Percentiles rank a stretch among this genome's conserved stretches.
Evolutionary conservation across 805 yeast species (phyloP).

Genomic region (Isabelozyma gotoi): DNA sequence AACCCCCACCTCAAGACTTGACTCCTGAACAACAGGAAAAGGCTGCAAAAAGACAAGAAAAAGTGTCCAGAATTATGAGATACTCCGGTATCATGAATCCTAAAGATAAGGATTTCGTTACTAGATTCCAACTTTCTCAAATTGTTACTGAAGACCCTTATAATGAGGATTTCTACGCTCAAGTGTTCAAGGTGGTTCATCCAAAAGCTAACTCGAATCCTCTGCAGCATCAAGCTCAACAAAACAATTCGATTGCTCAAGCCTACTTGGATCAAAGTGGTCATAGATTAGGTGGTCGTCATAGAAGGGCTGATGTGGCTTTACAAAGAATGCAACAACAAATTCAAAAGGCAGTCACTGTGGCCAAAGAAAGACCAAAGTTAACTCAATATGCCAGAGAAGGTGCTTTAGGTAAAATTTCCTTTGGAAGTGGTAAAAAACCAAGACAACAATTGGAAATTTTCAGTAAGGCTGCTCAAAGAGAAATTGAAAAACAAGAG

Average conservation of each 20-base stretch:
- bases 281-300: slow-evolving; percentile 83
- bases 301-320: slow-evolving; percentile 84
- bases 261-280: slow-evolving; percentile 91
- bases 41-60: slow-evolving; percentile 66
- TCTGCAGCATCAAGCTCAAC: slow-evolving; percentile 47
- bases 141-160: slow-evolving; percentile 96
- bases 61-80: slow-evolving; percentile 70
- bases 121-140: slow-evolving; percentile 91
- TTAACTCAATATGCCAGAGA: slow-evolving; percentile 64
- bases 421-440: slow-evolving; percentile 74
- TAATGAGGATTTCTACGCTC: slow-evolving; percentile 94
- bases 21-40: slow-evolving; percentile 74
- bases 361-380: slow-evolving; percentile 86
- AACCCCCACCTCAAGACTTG: slow-evolving; percentile 34
- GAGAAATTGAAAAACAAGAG: slow-evolving; percentile 38
- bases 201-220: slow-evolving; percentile 51
- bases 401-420: slow-evolving; percentile 88
- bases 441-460: slow-evolving; percentile 85
- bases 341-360: slow-evolving; percentile 93
- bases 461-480: slow-evolving; percentile 50
- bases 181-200: slow-evolving; percentile 70
- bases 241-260: slow-evolving; percentile 82
- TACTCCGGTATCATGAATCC: slow-evolving; percentile 96
- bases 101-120: slow-evolving; percentile 92
- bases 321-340: slow-evolving; percentile 97